Percentiles rank a stretch among this genome's conserved stretches.
Conservation (phyloP, 2,329 filamentous ascomycete genomes). For the Bisporella sp. region DNA sequence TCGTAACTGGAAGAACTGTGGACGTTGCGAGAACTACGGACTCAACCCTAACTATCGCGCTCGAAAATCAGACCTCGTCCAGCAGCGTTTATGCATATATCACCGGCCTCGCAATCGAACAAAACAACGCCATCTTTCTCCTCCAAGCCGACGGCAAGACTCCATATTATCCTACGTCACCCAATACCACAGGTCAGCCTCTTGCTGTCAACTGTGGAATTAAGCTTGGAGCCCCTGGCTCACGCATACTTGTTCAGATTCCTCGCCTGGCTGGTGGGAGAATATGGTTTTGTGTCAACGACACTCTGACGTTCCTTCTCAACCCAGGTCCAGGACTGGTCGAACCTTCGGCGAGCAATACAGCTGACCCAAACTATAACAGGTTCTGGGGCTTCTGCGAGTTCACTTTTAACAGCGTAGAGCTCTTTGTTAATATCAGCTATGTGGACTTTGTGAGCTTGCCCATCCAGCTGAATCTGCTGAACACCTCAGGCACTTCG, state of each 20-base stretch:
- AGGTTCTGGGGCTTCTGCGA: conserved; percentile 62
- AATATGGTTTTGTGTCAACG: conserved; percentile 62
- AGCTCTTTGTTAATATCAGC: conserved; percentile 63
- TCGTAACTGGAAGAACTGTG: too few species aligned
- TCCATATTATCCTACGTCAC: conserved; percentile 57
- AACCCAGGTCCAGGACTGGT: conserved; percentile 65
- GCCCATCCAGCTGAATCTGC: conserved; percentile 51
- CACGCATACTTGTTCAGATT: conserved; percentile 53
- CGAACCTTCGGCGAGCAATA: conserved; percentile 66
- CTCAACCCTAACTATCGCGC: conserved; percentile 44
- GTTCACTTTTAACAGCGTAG: conserved; percentile 54
- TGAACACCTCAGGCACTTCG: conserved; percentile 32
- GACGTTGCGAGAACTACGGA: neutral
- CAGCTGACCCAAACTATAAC: conserved; percentile 53
- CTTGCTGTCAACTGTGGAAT: conserved; percentile 56
- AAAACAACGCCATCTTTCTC: conserved; percentile 52
- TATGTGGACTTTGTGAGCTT: conserved; percentile 70
- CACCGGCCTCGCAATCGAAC: conserved; percentile 57
- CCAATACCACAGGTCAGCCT: conserved; percentile 40
- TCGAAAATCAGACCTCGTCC: conserved; percentile 60
- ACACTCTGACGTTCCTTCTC: conserved; percentile 57
- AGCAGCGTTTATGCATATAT: conserved; percentile 60
- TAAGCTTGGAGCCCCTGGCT: conserved; percentile 52
- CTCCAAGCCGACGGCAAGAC: conserved; percentile 60
- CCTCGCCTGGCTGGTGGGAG: conserved; percentile 65